Evolutionary conservation across 345 rosid species (phyloP).

Genomic region (Euphorbia lathyris): DNA sequence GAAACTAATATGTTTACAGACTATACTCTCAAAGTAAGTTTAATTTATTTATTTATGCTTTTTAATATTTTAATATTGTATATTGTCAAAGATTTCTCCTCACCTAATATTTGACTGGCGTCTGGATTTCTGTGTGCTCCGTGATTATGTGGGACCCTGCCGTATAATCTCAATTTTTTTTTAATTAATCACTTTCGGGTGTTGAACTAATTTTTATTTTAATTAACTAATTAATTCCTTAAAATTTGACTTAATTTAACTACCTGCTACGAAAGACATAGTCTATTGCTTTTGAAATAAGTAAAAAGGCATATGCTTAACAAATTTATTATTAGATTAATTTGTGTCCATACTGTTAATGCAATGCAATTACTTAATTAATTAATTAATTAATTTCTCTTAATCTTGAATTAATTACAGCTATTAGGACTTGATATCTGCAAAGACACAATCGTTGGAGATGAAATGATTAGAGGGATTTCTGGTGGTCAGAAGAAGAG

Average conservation of each 20-base stretch:
- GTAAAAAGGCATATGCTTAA: background rate
- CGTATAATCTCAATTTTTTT: background rate
- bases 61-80: background rate
- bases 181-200: constrained; percentile 1
- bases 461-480: constrained; percentile 76
- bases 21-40: constrained; percentile 77
- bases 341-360: background rate
- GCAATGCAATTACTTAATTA: no score
- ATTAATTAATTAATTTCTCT: background rate
- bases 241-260: background rate
- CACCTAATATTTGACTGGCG: background rate
- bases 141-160: background rate
- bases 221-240: background rate
- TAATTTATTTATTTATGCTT: no score
- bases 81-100: constrained; percentile 13
- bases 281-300: background rate
- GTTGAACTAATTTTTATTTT: constrained; percentile 6
- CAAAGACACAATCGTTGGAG: constrained; percentile 78
- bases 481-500: constrained; percentile 92
- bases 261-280: background rate
- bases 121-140: background rate
- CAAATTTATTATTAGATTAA: background rate
- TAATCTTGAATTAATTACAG: constrained; percentile 36
- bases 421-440: constrained; percentile 83
- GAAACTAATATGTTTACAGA: constrained; percentile 86